Percentiles rank a stretch among this genome's conserved stretches.
phyloP scores from a whole-genome alignment of 345 rosid genomes.

The Anacardium occidentale region DNA sequence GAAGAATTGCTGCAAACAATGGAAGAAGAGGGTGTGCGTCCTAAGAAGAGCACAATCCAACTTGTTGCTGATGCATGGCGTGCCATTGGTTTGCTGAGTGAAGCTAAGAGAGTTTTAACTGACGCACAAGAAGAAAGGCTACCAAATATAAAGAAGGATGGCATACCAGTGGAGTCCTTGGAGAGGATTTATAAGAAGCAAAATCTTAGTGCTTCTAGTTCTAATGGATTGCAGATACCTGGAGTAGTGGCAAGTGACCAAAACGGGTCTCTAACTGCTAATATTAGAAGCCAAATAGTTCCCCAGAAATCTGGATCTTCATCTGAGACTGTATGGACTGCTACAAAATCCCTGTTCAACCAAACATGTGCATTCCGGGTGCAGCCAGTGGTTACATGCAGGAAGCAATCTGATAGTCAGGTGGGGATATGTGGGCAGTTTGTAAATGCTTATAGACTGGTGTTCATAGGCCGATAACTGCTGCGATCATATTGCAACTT shows the following conservation, averaged over 20 bases:
- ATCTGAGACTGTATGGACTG: constrained; percentile 20
- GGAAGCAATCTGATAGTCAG: constrained; percentile 37
- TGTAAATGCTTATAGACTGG: constrained; percentile 24
- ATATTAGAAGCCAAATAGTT: constrained; percentile 35
- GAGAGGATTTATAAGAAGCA: constrained; percentile 31
- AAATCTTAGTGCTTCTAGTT: constrained; percentile 30
- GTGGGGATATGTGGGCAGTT: constrained; percentile 24
- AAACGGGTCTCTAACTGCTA: constrained; percentile 30
- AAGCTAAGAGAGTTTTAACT: constrained; percentile 48
- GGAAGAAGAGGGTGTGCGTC: constrained; percentile 58
- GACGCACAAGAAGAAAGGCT: constrained; percentile 23
- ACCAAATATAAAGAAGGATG: constrained; percentile 25
- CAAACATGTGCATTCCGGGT: constrained; percentile 23
- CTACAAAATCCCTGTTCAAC: constrained; percentile 22
- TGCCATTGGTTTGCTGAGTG: constrained; percentile 57
- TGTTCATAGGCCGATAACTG: constrained; percentile 21
- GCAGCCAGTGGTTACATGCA: constrained; percentile 36
- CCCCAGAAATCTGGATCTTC: constrained; percentile 23
- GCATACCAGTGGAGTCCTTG: constrained; percentile 28
- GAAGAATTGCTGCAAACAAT: constrained; percentile 66
- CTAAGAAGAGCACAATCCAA: constrained; percentile 58
- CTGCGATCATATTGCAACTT: neutral
- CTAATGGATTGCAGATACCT: constrained; percentile 29
- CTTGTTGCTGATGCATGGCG: constrained; percentile 82
- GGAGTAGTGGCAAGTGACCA: constrained; percentile 24